Conservation (phyloP, 1,284 basidiomycete genomes). For the Pseudozyma sp. region DNA sequence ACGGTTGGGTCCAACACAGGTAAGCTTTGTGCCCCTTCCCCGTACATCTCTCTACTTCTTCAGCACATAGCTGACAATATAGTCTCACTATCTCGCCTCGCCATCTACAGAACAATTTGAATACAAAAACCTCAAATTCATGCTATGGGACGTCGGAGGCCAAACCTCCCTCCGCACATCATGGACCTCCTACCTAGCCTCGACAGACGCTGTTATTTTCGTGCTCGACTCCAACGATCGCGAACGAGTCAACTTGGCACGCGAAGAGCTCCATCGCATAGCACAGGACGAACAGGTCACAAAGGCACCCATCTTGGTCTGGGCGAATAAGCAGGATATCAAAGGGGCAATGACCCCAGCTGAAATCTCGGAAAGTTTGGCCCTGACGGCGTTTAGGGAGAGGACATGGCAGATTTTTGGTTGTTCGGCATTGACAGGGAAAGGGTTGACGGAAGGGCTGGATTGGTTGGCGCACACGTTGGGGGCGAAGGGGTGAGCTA, state of each 20-base stretch:
- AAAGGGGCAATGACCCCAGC: slow-evolving; percentile 70
- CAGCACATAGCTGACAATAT: no score
- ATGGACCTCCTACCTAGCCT: slow-evolving; percentile 71
- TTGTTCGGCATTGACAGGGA: slow-evolving; percentile 71
- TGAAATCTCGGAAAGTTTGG: slow-evolving; percentile 71
- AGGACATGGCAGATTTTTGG: slow-evolving; percentile 73
- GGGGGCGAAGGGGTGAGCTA: slow-evolving; percentile 45
- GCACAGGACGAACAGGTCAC: slow-evolving; percentile 69
- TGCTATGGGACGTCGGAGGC: slow-evolving; percentile 72
- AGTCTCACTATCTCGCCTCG: background rate
- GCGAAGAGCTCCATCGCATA: slow-evolving; percentile 71
- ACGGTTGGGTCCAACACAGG: slow-evolving; percentile 71
- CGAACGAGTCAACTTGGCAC: slow-evolving; percentile 70
- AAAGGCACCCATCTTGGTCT: slow-evolving; percentile 71
- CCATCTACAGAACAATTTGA: slow-evolving; percentile 61
- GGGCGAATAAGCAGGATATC: slow-evolving; percentile 73
- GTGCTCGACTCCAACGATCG: slow-evolving; percentile 73
- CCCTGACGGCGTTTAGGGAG: slow-evolving; percentile 71
- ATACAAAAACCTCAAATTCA: slow-evolving; percentile 72
- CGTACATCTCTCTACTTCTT: no score
- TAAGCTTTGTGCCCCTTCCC: no score
- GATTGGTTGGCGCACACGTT: slow-evolving; percentile 63
- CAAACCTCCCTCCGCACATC: slow-evolving; percentile 70
- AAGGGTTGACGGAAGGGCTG: slow-evolving; percentile 64
- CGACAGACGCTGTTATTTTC: slow-evolving; percentile 71